Base-by-base conservation (phyloP, 768 basidiomycete species). In the Daedaleopsis nitida region DNA sequence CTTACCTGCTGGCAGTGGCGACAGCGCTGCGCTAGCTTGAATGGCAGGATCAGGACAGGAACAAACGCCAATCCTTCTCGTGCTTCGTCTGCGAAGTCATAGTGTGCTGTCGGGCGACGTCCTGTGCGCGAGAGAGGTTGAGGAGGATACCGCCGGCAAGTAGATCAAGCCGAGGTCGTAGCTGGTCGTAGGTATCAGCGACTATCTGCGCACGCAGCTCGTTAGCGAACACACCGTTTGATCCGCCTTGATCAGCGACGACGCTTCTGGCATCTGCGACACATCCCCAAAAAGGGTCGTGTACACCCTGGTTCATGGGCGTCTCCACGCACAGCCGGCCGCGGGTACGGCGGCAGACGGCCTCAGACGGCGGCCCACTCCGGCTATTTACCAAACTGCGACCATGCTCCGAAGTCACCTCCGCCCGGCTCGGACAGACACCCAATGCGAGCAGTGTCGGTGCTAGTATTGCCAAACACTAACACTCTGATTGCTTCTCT, bases 171-270 rank as follows among this genome's bases (percentile, higher is more conserved):
- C 27, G 27, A 32, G n/a, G 27, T 32, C 27, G 7, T 32, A 5
- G 10, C 5, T 5, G 39, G 39, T 42, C 39, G 39, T 17, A 42
- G 24, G 35, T n/a, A 62, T 58, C 56, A 58, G 61, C 61, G 61
- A 45, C 61, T 58, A 62, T 62, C 61, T 3, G 47, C 51, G 23
- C 53, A 53, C 60, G 60, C 55, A 62, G 57, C 56, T 57, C 56
- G 61, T 57, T 55, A 54, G 53, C 44, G 45, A n/a, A n/a, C 60
- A 53, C 57, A 38, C 37, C 27, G 27, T 45, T 58, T 58, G 61
- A 62, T 62, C 57, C 52, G 57, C 61, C 57, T 61, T 62, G 57
- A 62, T 62, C 58, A 47, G 44, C 60, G 42, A 38, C 52, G 19
- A 51, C 43, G 24, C 60, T 56, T 47, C 55, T 55, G 51, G 27